Percentiles rank a stretch among this genome's conserved stretches.
These are phyloP conservation scores for Tolypocladium guangdongense DNA, from an alignment of 2,329 filamentous ascomycete genomes.

Conservation along the genomic window DNA sequence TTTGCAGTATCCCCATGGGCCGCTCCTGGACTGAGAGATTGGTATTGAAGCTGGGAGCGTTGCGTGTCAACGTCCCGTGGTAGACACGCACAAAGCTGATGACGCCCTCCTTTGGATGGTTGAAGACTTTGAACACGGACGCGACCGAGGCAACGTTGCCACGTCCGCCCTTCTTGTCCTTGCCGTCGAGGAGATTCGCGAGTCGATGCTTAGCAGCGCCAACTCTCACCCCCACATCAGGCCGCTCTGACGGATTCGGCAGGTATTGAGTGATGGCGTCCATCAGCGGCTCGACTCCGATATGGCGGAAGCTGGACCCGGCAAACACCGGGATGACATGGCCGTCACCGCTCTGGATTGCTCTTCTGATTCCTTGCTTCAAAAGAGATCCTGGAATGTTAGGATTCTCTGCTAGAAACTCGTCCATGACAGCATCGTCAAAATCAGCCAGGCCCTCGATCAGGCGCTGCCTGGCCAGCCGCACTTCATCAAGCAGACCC, in stretches of 20 bases:
- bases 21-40: constrained; percentile 70
- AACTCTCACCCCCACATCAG: constrained; percentile 66
- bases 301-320: constrained; percentile 85
- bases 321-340: constrained; percentile 78
- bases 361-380: constrained; percentile 61
- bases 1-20: constrained; percentile 71
- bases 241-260: constrained; percentile 69
- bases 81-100: constrained; percentile 91
- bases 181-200: constrained; percentile 25
- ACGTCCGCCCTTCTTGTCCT: constrained; percentile 24
- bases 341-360: constrained; percentile 57
- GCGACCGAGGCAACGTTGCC: constrained; percentile 36
- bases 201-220: constrained; percentile 37
- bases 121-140: constrained; percentile 89
- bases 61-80: constrained; percentile 66
- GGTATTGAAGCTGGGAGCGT: constrained; percentile 75
- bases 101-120: constrained; percentile 74
- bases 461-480: constrained; percentile 63
- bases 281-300: constrained; percentile 84
- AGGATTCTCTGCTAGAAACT: constrained; percentile 67
- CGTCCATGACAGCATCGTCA: constrained; percentile 77
- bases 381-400: constrained; percentile 61
- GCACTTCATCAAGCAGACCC: constrained; percentile 55
- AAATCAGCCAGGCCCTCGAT: constrained; percentile 80
- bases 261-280: constrained; percentile 83